These are phyloP conservation scores for Fomitopsis pinicola DNA, from an alignment of 1,284 basidiomycete genomes.

Conservation along the genomic window DNA sequence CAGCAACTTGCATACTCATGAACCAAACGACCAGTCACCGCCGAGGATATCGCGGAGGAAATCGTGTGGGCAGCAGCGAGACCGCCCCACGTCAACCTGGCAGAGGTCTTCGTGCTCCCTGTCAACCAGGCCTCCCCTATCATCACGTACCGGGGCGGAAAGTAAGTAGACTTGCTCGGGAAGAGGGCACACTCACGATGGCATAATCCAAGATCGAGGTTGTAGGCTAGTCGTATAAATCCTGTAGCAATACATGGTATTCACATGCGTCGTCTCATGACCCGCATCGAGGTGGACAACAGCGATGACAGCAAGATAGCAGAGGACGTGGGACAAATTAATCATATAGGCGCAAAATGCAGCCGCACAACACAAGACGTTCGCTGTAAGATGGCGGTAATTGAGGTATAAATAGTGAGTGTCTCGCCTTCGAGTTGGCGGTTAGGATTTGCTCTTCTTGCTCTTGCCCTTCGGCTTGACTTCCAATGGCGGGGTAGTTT, in stretches of 20 bases:
- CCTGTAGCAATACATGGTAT: slow-evolving; percentile 2
- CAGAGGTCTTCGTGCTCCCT: slow-evolving; percentile 74
- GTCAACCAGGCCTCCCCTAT: slow-evolving; percentile 78
- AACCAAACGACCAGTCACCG: slow-evolving; percentile 49
- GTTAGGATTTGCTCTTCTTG: slow-evolving; percentile 22
- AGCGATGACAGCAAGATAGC: not conserved
- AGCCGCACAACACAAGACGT: not conserved
- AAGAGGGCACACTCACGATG: slow-evolving; percentile 4
- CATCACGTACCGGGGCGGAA: slow-evolving; percentile 49
- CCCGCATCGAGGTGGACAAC: not conserved
- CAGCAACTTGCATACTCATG: not conserved
- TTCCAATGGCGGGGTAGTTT: slow-evolving; percentile 24
- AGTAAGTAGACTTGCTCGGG: slow-evolving; percentile 17
- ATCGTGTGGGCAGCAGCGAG: slow-evolving; percentile 94
- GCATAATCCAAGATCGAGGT: not conserved
- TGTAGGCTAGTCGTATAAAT: not conserved
- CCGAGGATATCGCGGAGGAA: slow-evolving; percentile 91
- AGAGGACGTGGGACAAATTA: not conserved
- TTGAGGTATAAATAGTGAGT: not conserved
- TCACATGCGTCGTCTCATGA: not conserved
- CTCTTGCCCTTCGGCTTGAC: slow-evolving; percentile 42
- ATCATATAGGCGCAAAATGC: not conserved
- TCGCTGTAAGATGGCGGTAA: not conserved
- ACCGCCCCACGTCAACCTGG: slow-evolving; percentile 83
- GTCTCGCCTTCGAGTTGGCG: not conserved